Base-by-base conservation (phyloP, 2,329 filamentous ascomycete species). In the Falciphora oryzae region DNA sequence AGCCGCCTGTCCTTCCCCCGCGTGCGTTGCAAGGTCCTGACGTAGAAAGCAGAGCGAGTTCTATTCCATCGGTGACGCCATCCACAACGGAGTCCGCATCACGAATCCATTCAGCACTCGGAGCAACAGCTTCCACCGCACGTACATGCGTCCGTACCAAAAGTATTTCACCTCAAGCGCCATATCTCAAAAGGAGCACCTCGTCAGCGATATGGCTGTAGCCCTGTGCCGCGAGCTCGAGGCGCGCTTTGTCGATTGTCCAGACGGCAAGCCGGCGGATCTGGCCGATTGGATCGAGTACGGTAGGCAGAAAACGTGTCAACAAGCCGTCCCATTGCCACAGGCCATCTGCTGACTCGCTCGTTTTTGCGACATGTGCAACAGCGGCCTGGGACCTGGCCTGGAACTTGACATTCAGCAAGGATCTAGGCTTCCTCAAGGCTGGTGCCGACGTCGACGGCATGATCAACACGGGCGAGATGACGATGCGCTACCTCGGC, bases 381-480 rank as follows among this genome's bases (percentile, higher is more conserved):
- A 68, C 72, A 68, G 66, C 44, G 59, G 66, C 76, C n/a, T 79
- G 77, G 72, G 78, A 81, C 65, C 74, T 79, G 8, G 72, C 80
- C 65, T 75, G 77, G 56, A 70, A 74, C 56, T 69, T 77, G 6
- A 76, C 75, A 32, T 81, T 79, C 65, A 75, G 75, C 61, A 69
- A 74, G 14, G 74, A 73, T 44, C 75, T 80, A 65, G 79, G 79
- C 11, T 81, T 78, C 69, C 69, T 81, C 44, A 70, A 77, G 25
- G 68, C 73, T 8, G 72, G 74, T 13, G 63, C 67, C 10, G 78
- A 81, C 66, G 71, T 76, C 65, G 74, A 75, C 61, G 72, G 72
- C 18, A 77, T 74, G 62, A 75, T 80, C 13, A 65, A 31, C 14
- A 68, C 65, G 27, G 63, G 68, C 27, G 69, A 69, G 25, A 68